Base-by-base conservation (phyloP, 768 basidiomycete genomes). In the Brasilioporus rufonigricans region DNA sequence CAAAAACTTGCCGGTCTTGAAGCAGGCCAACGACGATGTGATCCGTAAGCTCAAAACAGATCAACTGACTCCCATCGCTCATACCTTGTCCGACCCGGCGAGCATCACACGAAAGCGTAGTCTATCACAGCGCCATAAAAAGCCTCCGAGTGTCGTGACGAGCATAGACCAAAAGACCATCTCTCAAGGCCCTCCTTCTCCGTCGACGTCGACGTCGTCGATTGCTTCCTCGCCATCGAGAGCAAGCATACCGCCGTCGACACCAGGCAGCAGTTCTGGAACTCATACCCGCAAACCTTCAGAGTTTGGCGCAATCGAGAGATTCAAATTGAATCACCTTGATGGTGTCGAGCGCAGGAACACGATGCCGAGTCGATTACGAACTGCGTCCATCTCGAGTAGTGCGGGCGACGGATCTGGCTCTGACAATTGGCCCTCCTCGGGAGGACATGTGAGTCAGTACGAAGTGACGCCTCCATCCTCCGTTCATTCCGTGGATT, bases 1-100 rank as follows among this genome's bases (percentile, higher is more conserved):
- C 82, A 98, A 98, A 79, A 99, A 99, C 67, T 71, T 98, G 39
- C 93, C 93, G 0, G 83, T 97, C 8, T 76, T 98, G 71, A 99
- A 98, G 74, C 94, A 98, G 72, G 94, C 93, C 18, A 99, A 99
- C 69, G 97, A 99, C 72, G 95, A 98, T 67, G 86, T 98, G 61
- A 97, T 99, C 62, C 86, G 92, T 57, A 97, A 98, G 73, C 79
- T 98, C 66, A 89, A 91, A 73, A 91, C 90, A 2, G 96, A 98
- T 60, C 91, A 93, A 64, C 82, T 94, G 74, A 74, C 81, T 0
- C 91, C 92, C 13, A 78, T 94, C 39, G 73, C 83, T 0, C 89
- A 93, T 59, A 77, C 90, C 7, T 74, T 91, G 56, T 79, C 85
- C 5, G 86, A 93, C 63, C 80, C 87, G 1, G 64, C 73, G 11